These are phyloP conservation scores for Leccinum broughii DNA, from an alignment of 768 basidiomycete genomes.

Conservation along the genomic window DNA sequence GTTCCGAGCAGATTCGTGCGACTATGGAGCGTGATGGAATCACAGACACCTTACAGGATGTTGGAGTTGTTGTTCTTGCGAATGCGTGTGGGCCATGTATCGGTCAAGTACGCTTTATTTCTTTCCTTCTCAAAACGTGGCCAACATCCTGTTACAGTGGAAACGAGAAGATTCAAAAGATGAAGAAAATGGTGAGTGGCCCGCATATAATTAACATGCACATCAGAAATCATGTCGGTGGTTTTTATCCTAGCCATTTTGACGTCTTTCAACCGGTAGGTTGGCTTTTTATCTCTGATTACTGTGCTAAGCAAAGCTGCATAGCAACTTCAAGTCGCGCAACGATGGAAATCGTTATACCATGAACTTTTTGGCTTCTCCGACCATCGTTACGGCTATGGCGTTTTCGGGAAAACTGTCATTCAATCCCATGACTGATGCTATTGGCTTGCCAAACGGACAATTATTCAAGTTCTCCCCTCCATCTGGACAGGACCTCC, in stretches of 20 bases:
- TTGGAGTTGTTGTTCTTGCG: conserved; percentile 93
- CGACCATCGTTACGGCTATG: conserved; percentile 97
- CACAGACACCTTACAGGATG: conserved; percentile 75
- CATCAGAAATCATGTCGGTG: conserved; percentile 6
- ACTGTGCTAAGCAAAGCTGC: conserved; percentile 4
- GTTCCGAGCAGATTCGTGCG: conserved; percentile 95
- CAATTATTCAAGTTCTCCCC: conserved; percentile 80
- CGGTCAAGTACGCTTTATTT: conserved; percentile 64
- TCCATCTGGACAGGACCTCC: conserved; percentile 84
- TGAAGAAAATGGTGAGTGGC: conserved; percentile 80
- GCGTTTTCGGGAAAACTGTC: conserved; percentile 91
- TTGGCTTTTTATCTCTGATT: conserved; percentile 17
- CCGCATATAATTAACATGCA: background rate
- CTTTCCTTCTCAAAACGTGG: background rate
- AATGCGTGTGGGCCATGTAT: conserved; percentile 99
- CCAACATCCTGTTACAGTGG: conserved; percentile 56
- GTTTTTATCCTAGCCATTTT: conserved; percentile 66
- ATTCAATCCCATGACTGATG: conserved; percentile 91
- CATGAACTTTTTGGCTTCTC: conserved; percentile 96
- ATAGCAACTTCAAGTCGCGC: conserved; percentile 83
- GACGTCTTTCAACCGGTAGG: conserved; percentile 92
- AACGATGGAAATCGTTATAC: conserved; percentile 94
- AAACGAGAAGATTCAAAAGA: conserved; percentile 85
- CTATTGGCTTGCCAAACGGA: conserved; percentile 65
- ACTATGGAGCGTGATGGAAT: conserved; percentile 95